A percentile compares a stretch with the other conserved stretches of the same genome.
Evolutionary conservation across 2,329 filamentous ascomycete species (phyloP).

Genomic region (Cladorrhinum sp.): DNA sequence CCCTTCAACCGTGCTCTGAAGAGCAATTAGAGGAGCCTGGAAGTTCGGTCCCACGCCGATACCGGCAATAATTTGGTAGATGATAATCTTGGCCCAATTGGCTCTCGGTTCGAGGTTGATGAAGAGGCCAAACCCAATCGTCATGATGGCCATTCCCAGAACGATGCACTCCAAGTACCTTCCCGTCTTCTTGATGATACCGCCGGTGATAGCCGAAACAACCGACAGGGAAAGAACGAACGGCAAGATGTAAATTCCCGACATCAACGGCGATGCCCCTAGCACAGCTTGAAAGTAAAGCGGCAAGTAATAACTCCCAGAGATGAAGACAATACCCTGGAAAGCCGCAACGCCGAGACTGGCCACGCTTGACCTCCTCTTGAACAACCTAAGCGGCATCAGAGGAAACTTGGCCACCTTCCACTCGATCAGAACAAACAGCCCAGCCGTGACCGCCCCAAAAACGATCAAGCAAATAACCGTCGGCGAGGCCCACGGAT

Average conservation of each 20-base stretch:
- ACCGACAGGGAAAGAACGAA: conserved; percentile 51
- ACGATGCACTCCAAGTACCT: conserved; percentile 56
- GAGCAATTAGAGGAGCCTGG: conserved; percentile 59
- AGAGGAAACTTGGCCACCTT: conserved; percentile 62
- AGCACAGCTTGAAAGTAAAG: conserved; percentile 70
- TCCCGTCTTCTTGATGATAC: conserved; percentile 51
- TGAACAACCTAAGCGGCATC: conserved; percentile 65
- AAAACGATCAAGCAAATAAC: conserved; percentile 64
- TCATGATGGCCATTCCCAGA: conserved; percentile 51
- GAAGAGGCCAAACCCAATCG: conserved; percentile 56
- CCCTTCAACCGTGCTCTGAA: conserved; percentile 60
- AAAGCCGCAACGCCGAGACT: conserved; percentile 46
- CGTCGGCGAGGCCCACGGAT: conserved; percentile 59
- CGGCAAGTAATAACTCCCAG: conserved; percentile 67
- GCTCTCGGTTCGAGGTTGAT: conserved; percentile 52
- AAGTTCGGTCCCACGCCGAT: conserved; percentile 61
- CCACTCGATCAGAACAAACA: conserved; percentile 62
- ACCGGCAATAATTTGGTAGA: conserved; percentile 59
- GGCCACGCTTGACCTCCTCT: conserved; percentile 53
- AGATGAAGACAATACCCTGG: conserved; percentile 59
- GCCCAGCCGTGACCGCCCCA: conserved; percentile 45
- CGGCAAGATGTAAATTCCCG: conserved; percentile 60
- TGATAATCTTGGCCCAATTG: conserved; percentile 45
- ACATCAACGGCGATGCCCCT: conserved; percentile 57
- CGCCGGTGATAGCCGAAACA: conserved; percentile 41